phyloP scores from a whole-genome alignment of 2,329 filamentous ascomycete genomes.

The Scortechinia acanthostroma region DNA sequence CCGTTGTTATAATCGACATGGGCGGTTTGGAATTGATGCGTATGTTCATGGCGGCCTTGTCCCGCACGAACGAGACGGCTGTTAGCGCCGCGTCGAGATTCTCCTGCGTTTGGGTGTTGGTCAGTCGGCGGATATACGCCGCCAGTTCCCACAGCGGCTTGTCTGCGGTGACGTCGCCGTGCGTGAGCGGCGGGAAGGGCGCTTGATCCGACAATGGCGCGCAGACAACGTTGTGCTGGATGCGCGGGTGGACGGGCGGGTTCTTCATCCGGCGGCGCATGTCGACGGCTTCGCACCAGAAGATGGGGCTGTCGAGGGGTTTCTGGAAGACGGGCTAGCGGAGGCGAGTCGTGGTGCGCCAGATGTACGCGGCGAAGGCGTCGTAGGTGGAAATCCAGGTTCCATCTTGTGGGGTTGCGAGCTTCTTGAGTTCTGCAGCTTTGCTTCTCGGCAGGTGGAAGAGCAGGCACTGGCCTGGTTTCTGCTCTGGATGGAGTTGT shows the following conservation, averaged over 20 bases:
- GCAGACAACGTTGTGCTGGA: constrained; percentile 25
- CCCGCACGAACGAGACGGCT: constrained; percentile 19
- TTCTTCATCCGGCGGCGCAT: constrained; percentile 24
- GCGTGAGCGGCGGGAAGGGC: constrained; percentile 16
- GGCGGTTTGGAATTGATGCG: constrained; percentile 24
- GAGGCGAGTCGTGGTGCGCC: constrained; percentile 24
- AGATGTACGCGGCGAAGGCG: constrained; percentile 30
- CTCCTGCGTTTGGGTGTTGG: constrained; percentile 20
- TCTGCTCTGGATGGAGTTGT: constrained; percentile 17
- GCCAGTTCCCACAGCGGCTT: constrained; percentile 23
- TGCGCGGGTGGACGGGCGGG: constrained; percentile 18
- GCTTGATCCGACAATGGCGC: constrained; percentile 13
- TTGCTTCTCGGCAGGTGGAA: constrained; percentile 35
- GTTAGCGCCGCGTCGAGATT: constrained; percentile 16
- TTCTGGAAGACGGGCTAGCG: constrained; percentile 21
- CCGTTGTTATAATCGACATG: constrained; percentile 21
- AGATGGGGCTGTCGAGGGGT: constrained; percentile 13
- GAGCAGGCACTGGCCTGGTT: constrained; percentile 15
- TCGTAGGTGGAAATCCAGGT: constrained; percentile 36
- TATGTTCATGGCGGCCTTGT: constrained; percentile 22
- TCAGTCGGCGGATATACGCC: constrained; percentile 23
- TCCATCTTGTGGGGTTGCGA: constrained; percentile 20
- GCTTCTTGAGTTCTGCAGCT: constrained; percentile 24
- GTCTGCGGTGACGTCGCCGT: constrained; percentile 15
- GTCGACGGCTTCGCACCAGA: constrained; percentile 26